Percentiles rank a stretch among this genome's conserved stretches.
These are phyloP conservation scores for Hypocrella siamensis DNA, from an alignment of 2,329 filamentous ascomycete genomes.

Conservation along the genomic window DNA sequence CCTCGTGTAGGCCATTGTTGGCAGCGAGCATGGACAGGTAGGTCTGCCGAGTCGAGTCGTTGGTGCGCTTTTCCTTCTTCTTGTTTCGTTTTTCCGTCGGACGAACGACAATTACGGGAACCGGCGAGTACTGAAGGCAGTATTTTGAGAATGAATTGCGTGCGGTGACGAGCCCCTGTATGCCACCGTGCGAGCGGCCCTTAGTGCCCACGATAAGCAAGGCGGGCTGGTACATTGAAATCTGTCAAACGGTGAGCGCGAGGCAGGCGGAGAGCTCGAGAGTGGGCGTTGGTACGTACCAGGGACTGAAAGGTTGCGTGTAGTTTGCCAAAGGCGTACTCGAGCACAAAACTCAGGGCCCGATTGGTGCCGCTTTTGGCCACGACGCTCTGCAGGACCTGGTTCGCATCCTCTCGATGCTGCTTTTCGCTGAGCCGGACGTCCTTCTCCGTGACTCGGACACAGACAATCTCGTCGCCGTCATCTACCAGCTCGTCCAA, in stretches of 20 bases:
- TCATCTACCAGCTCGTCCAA: constrained; percentile 86
- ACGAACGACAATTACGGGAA: constrained; percentile 83
- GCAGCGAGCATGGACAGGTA: constrained; percentile 67
- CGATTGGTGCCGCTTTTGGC: constrained; percentile 64
- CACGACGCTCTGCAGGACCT: constrained; percentile 61
- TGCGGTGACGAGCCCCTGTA: constrained; percentile 68
- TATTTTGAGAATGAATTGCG: constrained; percentile 84
- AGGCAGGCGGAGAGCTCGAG: no score
- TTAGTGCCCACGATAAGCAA: constrained; percentile 84
- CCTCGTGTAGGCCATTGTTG: constrained; percentile 39
- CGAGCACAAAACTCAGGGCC: constrained; percentile 71
- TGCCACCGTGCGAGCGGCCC: constrained; percentile 68
- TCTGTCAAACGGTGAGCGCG: constrained; percentile 31
- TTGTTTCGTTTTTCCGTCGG: constrained; percentile 77
- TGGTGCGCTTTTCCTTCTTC: constrained; percentile 72
- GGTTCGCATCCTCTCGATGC: constrained; percentile 62
- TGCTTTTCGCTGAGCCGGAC: constrained; percentile 51
- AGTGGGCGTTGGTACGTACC: constrained; percentile 33
- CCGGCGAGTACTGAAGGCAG: constrained; percentile 82
- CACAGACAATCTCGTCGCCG: constrained; percentile 82
- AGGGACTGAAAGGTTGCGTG: constrained; percentile 83
- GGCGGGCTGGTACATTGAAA: constrained; percentile 79
- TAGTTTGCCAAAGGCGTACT: constrained; percentile 79
- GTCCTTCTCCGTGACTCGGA: constrained; percentile 76
- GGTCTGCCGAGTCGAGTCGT: constrained; percentile 58